Evolutionary conservation across 1,284 basidiomycete genomes (phyloP), one percentile per base, ranked within the genome.

Genomic region (Bondarzewia mesenterica): DNA sequence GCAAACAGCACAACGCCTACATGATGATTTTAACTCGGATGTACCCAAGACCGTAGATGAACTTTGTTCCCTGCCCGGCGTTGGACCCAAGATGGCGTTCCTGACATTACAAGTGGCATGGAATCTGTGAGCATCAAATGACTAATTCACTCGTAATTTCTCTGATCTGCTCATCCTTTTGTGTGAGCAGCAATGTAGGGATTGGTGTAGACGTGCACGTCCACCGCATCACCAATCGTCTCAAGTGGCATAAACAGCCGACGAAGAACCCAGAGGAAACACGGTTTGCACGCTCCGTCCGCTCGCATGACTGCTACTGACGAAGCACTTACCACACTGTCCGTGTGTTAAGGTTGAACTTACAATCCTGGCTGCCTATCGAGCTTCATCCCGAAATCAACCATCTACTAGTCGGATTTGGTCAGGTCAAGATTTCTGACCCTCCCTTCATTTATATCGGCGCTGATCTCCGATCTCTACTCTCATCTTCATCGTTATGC

Each of bases 201-300:
- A 96, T 99, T 35, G 95, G 95, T 0, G 94, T 98, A 0, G 95
- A 98, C 58, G 87, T 92, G 0, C 93, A 99, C 60, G 95, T 99
- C 1, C 93, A 98, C 58, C 74, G 95, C 1, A 94, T 98, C 49
- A 92, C 93, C 12, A 95, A 97, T 58, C 75, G 93, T 16, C 67
- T 98, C 0, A 84, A 88, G 20, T 98, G 95, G 95, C 92, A 96
- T 64, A 78, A 80, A 47, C 80, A 77, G 2, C 79, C 80, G 4
- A 95, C 93, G 0, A 90, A 85, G 57, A 87, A 74, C 2, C 89
- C 95, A 0, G 94, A 98, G 63, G 80, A 89, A 59, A 97, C 95
- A 0, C 72, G 90, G 85, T 42, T 25, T 12, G 25, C 26, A 12
- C 23, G 4, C 41, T 14, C 18, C 4, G 8, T 27, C 6, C 18